phyloP scores from a whole-genome alignment of 1,284 basidiomycete species.

The Austroboletus niveus region DNA sequence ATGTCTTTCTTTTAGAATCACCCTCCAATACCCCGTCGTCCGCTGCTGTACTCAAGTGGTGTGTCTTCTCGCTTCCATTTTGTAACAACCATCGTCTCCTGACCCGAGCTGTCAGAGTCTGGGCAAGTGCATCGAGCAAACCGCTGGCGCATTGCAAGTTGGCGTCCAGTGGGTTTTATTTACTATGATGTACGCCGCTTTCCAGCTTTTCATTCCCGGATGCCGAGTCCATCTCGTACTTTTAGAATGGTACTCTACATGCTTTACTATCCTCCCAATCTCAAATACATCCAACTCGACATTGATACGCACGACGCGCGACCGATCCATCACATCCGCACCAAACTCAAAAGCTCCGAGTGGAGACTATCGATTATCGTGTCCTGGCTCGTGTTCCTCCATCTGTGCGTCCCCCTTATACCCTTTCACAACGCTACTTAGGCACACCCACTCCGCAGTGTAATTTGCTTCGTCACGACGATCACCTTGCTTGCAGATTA shows the following conservation, averaged over 20 bases:
- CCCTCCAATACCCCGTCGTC: conserved; percentile 86
- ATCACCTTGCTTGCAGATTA: conserved; percentile 52
- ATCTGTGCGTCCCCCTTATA: conserved; percentile 59
- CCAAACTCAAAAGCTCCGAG: conserved; percentile 53
- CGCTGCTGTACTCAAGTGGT: conserved; percentile 80
- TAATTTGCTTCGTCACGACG: conserved; percentile 52
- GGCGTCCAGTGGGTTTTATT: conserved; percentile 87
- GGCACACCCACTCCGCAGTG: conserved; percentile 35
- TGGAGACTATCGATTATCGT: conserved; percentile 79
- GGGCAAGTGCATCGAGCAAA: conserved; percentile 77
- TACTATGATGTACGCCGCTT: conserved; percentile 63
- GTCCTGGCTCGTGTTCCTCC: conserved; percentile 68
- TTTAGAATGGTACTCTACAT: conserved; percentile 86
- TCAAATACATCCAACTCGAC: conserved; percentile 62
- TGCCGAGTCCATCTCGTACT: neutral
- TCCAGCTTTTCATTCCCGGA: neutral
- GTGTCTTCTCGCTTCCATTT: conserved; percentile 30
- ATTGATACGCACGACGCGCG: conserved; percentile 44
- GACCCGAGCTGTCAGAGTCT: conserved; percentile 45
- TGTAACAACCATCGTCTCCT: neutral
- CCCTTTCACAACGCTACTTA: conserved; percentile 11
- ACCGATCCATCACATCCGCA: conserved; percentile 46
- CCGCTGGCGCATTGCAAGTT: conserved; percentile 85
- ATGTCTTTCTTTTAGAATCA: conserved; percentile 47
- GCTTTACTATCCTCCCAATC: conserved; percentile 84